Evolutionary conservation across 2,329 filamentous ascomycete species (phyloP), one percentile per base, ranked within the genome.

Genomic region (Claviceps fusiformis): DNA sequence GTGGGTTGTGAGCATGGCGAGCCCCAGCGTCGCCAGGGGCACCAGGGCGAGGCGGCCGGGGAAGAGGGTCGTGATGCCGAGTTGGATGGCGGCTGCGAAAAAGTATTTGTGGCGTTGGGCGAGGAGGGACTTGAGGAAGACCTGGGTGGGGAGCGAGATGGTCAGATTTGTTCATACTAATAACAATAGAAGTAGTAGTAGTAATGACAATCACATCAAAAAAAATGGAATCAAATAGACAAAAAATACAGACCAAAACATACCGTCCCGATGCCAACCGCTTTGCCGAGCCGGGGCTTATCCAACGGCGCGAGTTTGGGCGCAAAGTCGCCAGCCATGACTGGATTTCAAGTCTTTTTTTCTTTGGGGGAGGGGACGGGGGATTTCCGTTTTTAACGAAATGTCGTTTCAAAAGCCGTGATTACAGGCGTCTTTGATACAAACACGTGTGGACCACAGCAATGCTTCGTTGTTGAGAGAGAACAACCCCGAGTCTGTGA

Each of bases 31-130:
- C 19, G 59, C 53, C 5, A 65, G 54, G 6, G 71, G 72, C 0
- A 73, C 58, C 5, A 69, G 51, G 52, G 68, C 68, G 62, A 65
- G 72, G 41, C 64, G 65, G 3, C 59, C 17, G 3, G 71, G 71
- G 1, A 75, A 61, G 13, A 65, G 7, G 19, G 63, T 55, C 19
- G 64, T 67, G 33, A 74, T 55, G 48, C 59, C 17, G 24, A 66
- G 59, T 57, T 75, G 73, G 4, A 63, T 19, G 6, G 68, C 27
- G 17, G 70, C 71, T 11, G 70, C 71, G 17, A 68, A 50, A 17
- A 68, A 56, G 11, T 71, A 47, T 8, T 67, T 61, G 3, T 65
- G 68, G 8, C 63, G 64, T 11, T 69, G 60, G 2, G 63, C 65
- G 54, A 74, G 63, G 9, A 62, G 54, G 50, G 71, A 65, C 58